Conservation (phyloP, 2,329 filamentous ascomycete genomes). For the Fusarium guadeloupense region DNA sequence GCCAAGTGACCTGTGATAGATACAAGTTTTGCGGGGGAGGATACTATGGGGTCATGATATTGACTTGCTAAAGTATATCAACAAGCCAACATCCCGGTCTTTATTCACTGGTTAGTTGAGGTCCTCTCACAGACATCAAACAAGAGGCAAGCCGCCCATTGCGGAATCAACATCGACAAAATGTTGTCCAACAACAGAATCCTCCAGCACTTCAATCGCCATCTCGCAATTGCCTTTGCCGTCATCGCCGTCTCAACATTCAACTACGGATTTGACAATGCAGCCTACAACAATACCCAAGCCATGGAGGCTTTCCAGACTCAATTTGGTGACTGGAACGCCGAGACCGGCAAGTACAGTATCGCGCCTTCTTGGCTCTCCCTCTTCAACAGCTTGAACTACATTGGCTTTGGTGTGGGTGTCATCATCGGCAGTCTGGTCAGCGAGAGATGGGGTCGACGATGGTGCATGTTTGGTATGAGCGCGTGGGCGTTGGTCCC, state of each 20-base stretch:
- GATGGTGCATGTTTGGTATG: slow-evolving; percentile 48
- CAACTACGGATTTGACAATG: slow-evolving; percentile 53
- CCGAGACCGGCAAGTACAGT: slow-evolving; percentile 34
- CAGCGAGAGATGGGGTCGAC: slow-evolving; percentile 34
- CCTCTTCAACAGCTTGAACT: slow-evolving; percentile 48
- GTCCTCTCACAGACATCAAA: not conserved
- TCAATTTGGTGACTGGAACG: slow-evolving; percentile 46
- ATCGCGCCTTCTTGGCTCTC: slow-evolving; percentile 47
- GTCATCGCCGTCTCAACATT: slow-evolving; percentile 50
- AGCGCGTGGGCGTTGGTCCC: slow-evolving; percentile 45
- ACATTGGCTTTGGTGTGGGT: slow-evolving; percentile 46
- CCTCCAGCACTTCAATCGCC: slow-evolving; percentile 33
- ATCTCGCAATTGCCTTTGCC: slow-evolving; percentile 15
- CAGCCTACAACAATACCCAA: slow-evolving; percentile 48
- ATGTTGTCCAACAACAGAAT: slow-evolving; percentile 22
- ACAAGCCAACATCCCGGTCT: not conserved
- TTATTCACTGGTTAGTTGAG: not conserved
- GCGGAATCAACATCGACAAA: not conserved
- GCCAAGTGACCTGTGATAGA: not conserved
- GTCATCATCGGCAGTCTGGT: slow-evolving; percentile 34
- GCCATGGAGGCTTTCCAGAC: slow-evolving; percentile 48
- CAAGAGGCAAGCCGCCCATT: not conserved
- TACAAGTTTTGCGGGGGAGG: not conserved
- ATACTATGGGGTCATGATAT: not conserved
- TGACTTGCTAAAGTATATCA: not conserved